These are phyloP conservation scores for Buddleja alternifolia DNA, from an alignment of 257 asterid species.

Conservation along the genomic window DNA sequence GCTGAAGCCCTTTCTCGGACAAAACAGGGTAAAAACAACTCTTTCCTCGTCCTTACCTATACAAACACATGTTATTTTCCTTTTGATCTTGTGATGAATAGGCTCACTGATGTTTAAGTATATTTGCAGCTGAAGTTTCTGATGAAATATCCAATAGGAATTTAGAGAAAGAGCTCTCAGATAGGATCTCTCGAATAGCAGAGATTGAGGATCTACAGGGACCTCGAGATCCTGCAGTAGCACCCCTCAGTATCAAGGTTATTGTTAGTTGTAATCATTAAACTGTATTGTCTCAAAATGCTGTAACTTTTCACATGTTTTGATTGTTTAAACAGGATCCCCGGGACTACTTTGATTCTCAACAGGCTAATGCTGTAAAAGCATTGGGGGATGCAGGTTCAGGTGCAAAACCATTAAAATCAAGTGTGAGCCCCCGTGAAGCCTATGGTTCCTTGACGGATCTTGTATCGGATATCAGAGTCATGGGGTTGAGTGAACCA, in stretches of 20 bases:
- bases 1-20: slow-evolving; percentile 90
- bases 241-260: slow-evolving; percentile 95
- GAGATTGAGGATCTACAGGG: slow-evolving; percentile 98
- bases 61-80: slow-evolving; percentile 16
- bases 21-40: slow-evolving; percentile 64
- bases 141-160: slow-evolving; percentile 58
- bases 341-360: slow-evolving; percentile 94
- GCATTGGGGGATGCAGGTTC: slow-evolving; percentile 68
- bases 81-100: slow-evolving; percentile 23
- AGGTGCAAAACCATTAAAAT: slow-evolving; percentile 53
- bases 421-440: slow-evolving; percentile 55
- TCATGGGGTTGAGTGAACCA: slow-evolving; percentile 66
- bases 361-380: slow-evolving; percentile 81
- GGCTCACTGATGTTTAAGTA: slow-evolving; percentile 28
- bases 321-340: slow-evolving; percentile 74
- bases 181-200: slow-evolving; percentile 66
- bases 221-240: slow-evolving; percentile 83
- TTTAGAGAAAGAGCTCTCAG: slow-evolving; percentile 53
- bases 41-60: slow-evolving; percentile 25
- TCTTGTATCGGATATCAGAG: slow-evolving; percentile 54
- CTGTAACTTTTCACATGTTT: slow-evolving; percentile 32
- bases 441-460: slow-evolving; percentile 69
- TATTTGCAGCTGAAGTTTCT: slow-evolving; percentile 66
- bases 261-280: neutral
- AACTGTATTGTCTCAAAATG: slow-evolving; percentile 15